phyloP scores from a whole-genome alignment of 768 basidiomycete species.

The Phylloporus sp. region DNA sequence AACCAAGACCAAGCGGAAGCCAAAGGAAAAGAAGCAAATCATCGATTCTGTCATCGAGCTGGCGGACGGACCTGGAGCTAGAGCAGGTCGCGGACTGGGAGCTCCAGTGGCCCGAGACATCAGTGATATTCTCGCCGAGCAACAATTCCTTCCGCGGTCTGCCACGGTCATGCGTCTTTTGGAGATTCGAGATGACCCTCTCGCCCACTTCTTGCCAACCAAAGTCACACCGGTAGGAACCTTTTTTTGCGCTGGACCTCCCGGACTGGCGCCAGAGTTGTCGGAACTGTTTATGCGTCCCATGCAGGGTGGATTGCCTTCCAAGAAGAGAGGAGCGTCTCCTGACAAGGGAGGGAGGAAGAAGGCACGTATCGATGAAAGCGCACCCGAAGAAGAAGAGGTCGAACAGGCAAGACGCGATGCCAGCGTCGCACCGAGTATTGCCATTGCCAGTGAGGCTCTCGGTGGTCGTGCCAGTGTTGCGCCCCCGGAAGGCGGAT shows the following conservation, averaged over 20 bases:
- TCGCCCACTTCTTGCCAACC: constrained; percentile 81
- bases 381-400: constrained; percentile 48
- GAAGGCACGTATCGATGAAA: constrained; percentile 53
- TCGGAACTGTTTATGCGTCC: constrained; percentile 82
- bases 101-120: constrained; percentile 52
- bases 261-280: constrained; percentile 77
- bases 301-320: constrained; percentile 39
- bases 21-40: constrained; percentile 78
- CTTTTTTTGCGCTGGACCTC: constrained; percentile 81
- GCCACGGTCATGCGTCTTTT: constrained; percentile 79
- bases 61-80: constrained; percentile 52
- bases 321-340: constrained; percentile 57
- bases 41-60: constrained; percentile 90
- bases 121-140: constrained; percentile 70
- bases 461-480: constrained; percentile 49
- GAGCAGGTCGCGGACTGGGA: constrained; percentile 54
- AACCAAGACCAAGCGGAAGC: constrained; percentile 44
- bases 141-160: constrained; percentile 82
- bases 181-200: constrained; percentile 80
- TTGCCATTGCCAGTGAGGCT: constrained; percentile 51
- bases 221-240: constrained; percentile 65
- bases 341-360: constrained; percentile 53
- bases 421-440: constrained; percentile 56
- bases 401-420: constrained; percentile 71
- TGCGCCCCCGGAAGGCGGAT: constrained; percentile 49